Conservation (phyloP, 495 filamentous ascomycete species). For the Penicillium diatomitis region DNA sequence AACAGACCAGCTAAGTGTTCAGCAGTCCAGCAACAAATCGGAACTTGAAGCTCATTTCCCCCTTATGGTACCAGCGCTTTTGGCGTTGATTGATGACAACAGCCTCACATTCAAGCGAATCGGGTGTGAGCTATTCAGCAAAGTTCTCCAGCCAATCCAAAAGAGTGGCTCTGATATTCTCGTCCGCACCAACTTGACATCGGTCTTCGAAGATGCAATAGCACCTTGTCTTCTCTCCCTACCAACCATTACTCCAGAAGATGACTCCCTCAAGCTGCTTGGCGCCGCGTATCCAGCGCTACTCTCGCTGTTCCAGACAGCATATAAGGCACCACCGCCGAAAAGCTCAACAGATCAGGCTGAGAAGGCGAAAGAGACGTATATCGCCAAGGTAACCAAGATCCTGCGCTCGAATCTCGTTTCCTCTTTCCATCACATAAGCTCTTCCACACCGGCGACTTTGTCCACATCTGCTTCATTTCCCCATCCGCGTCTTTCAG, state of each 20-base stretch:
- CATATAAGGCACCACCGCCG: slow-evolving; percentile 11
- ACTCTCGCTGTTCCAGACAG: slow-evolving; percentile 44
- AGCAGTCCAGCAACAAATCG: slow-evolving; percentile 17
- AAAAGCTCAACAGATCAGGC: slow-evolving; percentile 3
- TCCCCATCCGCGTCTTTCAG: slow-evolving; percentile 32
- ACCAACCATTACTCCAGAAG: slow-evolving; percentile 68
- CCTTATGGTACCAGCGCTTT: slow-evolving; percentile 73
- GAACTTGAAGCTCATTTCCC: slow-evolving; percentile 55
- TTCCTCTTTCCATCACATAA: slow-evolving; percentile 40
- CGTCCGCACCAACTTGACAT: slow-evolving; percentile 59
- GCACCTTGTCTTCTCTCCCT: slow-evolving; percentile 64
- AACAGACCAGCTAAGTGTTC: slow-evolving; percentile 2
- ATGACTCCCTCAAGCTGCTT: slow-evolving; percentile 59
- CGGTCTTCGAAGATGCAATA: slow-evolving; percentile 72
- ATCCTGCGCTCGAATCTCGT: slow-evolving; percentile 35
- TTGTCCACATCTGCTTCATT: slow-evolving; percentile 43
- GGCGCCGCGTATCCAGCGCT: slow-evolving; percentile 58
- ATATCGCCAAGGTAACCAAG: slow-evolving; percentile 15
- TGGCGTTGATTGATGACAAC: slow-evolving; percentile 69
- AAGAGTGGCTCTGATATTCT: slow-evolving; percentile 45
- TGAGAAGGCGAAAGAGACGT: slow-evolving; percentile 11
- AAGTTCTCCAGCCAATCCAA: slow-evolving; percentile 51
- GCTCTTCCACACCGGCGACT: slow-evolving; percentile 29
- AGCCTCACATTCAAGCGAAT: slow-evolving; percentile 43
- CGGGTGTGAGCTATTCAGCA: slow-evolving; percentile 51